Evolutionary conservation across 2,329 filamentous ascomycete species (phyloP).

Genomic region (Venturia carpophila): DNA sequence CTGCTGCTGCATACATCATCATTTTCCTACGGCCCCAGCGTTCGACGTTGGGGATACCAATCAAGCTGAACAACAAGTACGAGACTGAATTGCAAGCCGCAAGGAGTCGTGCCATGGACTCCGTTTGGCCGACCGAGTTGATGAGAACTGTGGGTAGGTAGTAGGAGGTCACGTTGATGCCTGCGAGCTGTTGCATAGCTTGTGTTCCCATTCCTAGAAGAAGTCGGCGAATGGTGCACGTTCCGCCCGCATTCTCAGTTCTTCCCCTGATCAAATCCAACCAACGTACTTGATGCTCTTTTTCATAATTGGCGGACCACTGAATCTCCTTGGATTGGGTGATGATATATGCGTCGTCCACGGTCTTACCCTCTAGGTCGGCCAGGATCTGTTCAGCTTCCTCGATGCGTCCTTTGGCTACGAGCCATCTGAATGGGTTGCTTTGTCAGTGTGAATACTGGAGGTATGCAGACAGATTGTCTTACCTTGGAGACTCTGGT

Average conservation of each 20-base stretch:
- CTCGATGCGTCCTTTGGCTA: slow-evolving; percentile 36
- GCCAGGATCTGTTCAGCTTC: slow-evolving; percentile 44
- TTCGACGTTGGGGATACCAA: slow-evolving; percentile 54
- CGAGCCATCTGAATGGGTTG: slow-evolving; percentile 35
- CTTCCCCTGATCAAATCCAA: slow-evolving; percentile 42
- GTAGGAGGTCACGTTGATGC: slow-evolving; percentile 32
- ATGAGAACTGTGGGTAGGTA: slow-evolving; percentile 48
- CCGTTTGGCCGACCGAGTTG: slow-evolving; percentile 44
- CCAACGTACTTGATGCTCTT: slow-evolving; percentile 44
- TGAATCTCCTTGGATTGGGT: slow-evolving; percentile 38
- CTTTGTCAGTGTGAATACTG: too few species aligned
- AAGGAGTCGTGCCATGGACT: slow-evolving; percentile 44
- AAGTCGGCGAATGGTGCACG: slow-evolving; percentile 43
- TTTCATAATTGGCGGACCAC: slow-evolving; percentile 39
- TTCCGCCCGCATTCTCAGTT: slow-evolving; percentile 38
- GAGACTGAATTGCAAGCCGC: slow-evolving; percentile 43
- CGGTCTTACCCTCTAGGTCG: slow-evolving; percentile 39
- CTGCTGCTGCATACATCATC: slow-evolving; percentile 67
- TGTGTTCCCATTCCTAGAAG: slow-evolving; percentile 47
- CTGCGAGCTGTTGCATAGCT: slow-evolving; percentile 42
- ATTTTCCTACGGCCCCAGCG: slow-evolving; percentile 71
- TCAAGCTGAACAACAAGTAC: slow-evolving; percentile 39
- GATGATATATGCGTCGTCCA: slow-evolving; percentile 40
- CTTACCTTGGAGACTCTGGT: slow-evolving; percentile 35
- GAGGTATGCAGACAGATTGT: background rate